Evolutionary conservation across 1,284 basidiomycete genomes (phyloP), one percentile per base, ranked within the genome.

Genomic region (Rugosomyces carneus): DNA sequence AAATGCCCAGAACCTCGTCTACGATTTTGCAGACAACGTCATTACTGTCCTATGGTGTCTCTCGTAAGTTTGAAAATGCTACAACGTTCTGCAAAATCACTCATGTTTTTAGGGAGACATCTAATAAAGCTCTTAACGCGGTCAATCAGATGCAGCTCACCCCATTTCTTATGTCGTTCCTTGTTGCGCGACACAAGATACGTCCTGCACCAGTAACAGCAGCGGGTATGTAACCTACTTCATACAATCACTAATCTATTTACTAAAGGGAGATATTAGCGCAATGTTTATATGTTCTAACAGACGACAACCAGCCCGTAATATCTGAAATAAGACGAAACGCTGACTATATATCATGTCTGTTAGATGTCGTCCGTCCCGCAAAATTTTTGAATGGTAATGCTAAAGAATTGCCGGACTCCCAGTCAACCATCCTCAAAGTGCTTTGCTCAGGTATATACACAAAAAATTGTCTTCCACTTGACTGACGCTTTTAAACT

Each of bases 41-140:
- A 86, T 95, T 52, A 92, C 89, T 7, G 80, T 89, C 18, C 64
- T 97, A 23, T 96, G 93, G 93, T 93, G 90, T 66, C 74, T 97
- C 49, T 89, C 89, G 90, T 93, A 67, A 78, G 89, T 73, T 16
- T 3, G 41, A 18, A n/a, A 23, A 23, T 23, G 21, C 7, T 23
- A 7, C 3, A 23, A 23, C 21, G 11, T 23, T 5, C 32, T 35
- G 26, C 44, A 34, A 20, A 56, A 58, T 47, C 57, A 2, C 9
- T 64, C 65, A 65, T 65, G 58, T 40, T 65, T 61, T 63, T 72
- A 89, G 89, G 61, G 89, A 93, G 72, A 92, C 91, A 1, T 93
- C 87, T 44, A 89, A 92, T 66, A 94, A 94, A 68, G 89, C 91
- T 3, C 71, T 94, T 55, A 83, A 80, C 56, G 84, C 88, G 13